A percentile compares a stretch with the other conserved stretches of the same genome.
Conservation (phyloP, 257 asterid species). For the Euphrasia confusa region DNA sequence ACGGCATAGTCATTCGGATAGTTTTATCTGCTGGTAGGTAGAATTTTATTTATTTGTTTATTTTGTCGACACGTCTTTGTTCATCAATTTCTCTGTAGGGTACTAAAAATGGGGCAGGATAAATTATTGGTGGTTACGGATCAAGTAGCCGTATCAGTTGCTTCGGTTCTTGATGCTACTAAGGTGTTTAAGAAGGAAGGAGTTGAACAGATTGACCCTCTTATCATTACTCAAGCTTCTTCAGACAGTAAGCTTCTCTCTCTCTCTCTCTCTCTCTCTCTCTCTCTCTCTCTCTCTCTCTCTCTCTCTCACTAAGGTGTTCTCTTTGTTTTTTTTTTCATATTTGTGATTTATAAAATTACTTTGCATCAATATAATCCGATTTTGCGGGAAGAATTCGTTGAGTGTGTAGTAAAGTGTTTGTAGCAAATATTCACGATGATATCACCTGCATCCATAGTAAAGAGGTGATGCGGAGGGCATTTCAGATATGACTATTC, state of each 20-base stretch:
- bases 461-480: no score
- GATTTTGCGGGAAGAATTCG: background rate
- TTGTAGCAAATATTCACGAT: no score
- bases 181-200: slow-evolving; percentile 51
- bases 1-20: background rate
- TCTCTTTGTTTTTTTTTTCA: no score
- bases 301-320: background rate
- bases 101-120: slow-evolving; percentile 37
- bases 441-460: no score
- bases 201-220: slow-evolving; percentile 46
- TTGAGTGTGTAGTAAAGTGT: background rate
- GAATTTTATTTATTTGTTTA: background rate
- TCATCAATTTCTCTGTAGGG: slow-evolving; percentile 28
- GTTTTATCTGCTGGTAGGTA: background rate
- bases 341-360: slow-evolving; percentile 1
- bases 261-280: background rate
- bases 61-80: background rate
- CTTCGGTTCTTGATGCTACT: slow-evolving; percentile 46
- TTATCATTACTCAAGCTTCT: slow-evolving; percentile 65
- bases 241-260: slow-evolving; percentile 42
- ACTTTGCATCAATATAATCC: background rate
- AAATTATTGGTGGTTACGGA: slow-evolving; percentile 61
- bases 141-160: slow-evolving; percentile 39
- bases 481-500: background rate
- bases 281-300: background rate